These are phyloP conservation scores for Penicillium herquei DNA, from an alignment of 495 filamentous ascomycete genomes.

Conservation along the genomic window DNA sequence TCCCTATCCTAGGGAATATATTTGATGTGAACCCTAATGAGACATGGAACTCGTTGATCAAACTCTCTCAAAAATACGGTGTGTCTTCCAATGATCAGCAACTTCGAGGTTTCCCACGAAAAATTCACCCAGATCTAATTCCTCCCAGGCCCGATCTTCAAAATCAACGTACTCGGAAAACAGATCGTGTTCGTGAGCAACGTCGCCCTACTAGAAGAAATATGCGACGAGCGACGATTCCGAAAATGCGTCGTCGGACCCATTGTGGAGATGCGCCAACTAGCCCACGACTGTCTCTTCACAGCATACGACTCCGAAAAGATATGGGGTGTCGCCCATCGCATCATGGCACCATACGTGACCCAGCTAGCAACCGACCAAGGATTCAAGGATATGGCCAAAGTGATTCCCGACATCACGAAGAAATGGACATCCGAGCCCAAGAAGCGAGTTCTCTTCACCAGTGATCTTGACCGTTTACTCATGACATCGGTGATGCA, in stretches of 20 bases:
- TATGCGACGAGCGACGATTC: slow-evolving; percentile 72
- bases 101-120: too few species aligned
- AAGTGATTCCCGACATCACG: slow-evolving; percentile 25
- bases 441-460: slow-evolving; percentile 16
- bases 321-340: slow-evolving; percentile 60
- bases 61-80: slow-evolving; percentile 65
- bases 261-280: slow-evolving; percentile 59
- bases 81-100: background rate
- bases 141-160: slow-evolving; percentile 62
- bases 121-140: background rate
- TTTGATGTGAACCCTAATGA: slow-evolving; percentile 60
- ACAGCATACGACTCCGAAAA: slow-evolving; percentile 61
- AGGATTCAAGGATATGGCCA: slow-evolving; percentile 26
- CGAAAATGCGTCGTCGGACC: slow-evolving; percentile 59
- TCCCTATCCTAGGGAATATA: slow-evolving; percentile 69
- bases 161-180: slow-evolving; percentile 56
- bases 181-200: slow-evolving; percentile 53
- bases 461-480: slow-evolving; percentile 67
- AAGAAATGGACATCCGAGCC: slow-evolving; percentile 22
- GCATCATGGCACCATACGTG: slow-evolving; percentile 26
- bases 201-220: slow-evolving; percentile 62
- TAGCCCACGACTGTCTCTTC: slow-evolving; percentile 71
- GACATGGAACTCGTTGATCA: slow-evolving; percentile 60
- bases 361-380: slow-evolving; percentile 15
- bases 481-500: slow-evolving; percentile 68